Evolutionary conservation across 2,329 filamentous ascomycete species (phyloP).

Genomic region (Fusarium sp.): DNA sequence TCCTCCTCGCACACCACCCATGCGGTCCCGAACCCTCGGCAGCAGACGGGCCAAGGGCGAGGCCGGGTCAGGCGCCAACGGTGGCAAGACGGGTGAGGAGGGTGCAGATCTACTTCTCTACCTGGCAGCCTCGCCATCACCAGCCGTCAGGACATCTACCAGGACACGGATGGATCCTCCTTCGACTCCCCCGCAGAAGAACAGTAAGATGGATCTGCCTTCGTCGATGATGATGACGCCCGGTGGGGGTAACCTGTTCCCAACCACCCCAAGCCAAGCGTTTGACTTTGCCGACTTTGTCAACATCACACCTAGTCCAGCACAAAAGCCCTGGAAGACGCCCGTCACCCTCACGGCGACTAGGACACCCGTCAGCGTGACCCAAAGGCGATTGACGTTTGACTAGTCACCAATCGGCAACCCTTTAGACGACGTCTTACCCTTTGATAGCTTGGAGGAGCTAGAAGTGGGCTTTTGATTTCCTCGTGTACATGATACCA

Average conservation of each 20-base stretch:
- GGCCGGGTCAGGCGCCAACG: conserved; percentile 53
- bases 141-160: conserved; percentile 70
- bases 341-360: conserved; percentile 67
- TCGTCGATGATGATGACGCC: conserved; percentile 93
- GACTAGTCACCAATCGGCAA: conserved; percentile 67
- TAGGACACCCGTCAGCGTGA: conserved; percentile 72
- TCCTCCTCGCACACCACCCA: conserved; percentile 85
- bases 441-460: conserved; percentile 23
- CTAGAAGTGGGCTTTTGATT: conserved; percentile 30
- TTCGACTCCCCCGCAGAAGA: conserved; percentile 81
- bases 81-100: conserved; percentile 77
- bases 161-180: conserved; percentile 71
- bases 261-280: conserved; percentile 81
- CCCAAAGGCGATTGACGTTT: conserved; percentile 84
- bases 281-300: conserved; percentile 98
- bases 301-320: conserved; percentile 96
- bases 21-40: conserved; percentile 65
- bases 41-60: conserved; percentile 63
- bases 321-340: conserved; percentile 90
- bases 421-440: neutral
- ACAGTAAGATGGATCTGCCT: conserved; percentile 74
- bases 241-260: conserved; percentile 75
- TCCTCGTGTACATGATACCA: conserved; percentile 53
- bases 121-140: conserved; percentile 91
- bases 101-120: conserved; percentile 86